Conservation (phyloP, 768 basidiomycete species). For the Boletales sp. region DNA sequence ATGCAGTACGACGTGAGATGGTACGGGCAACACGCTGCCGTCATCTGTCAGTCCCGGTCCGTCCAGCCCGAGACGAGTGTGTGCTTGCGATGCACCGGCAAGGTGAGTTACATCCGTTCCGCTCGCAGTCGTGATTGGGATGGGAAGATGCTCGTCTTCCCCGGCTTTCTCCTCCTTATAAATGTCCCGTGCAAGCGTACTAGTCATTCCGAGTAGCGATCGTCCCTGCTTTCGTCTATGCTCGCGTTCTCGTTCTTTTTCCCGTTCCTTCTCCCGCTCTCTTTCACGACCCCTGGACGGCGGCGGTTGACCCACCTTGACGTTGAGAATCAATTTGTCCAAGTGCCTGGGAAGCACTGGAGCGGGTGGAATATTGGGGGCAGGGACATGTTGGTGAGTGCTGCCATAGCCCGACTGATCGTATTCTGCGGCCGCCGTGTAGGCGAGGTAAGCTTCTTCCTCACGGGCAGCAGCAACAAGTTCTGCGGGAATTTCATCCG, state of each 20-base stretch:
- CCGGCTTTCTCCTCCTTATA: constrained; percentile 19
- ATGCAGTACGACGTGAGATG: constrained; percentile 90
- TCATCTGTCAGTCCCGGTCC: constrained; percentile 69
- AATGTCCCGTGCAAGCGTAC: constrained; percentile 29
- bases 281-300: constrained; percentile 31
- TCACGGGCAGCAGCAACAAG: constrained; percentile 76
- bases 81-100: constrained; percentile 16
- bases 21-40: constrained; percentile 85
- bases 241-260: constrained; percentile 31
- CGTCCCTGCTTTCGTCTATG: constrained; percentile 30
- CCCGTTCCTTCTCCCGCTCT: constrained; percentile 34
- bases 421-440: constrained; percentile 29
- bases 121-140: constrained; percentile 37
- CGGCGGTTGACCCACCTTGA: constrained; percentile 32
- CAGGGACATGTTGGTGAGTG: constrained; percentile 42
- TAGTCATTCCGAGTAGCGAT: constrained; percentile 34
- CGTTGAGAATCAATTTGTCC: constrained; percentile 90
- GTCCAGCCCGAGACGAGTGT: constrained; percentile 34
- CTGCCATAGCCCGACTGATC: constrained; percentile 35
- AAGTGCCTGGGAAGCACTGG: constrained; percentile 86
- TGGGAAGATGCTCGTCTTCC: constrained; percentile 22
- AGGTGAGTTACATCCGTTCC: constrained; percentile 38
- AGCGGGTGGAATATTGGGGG: constrained; percentile 83
- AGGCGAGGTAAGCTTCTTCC: constrained; percentile 72
- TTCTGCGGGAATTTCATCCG: constrained; percentile 70